Evolutionary conservation across 495 filamentous ascomycete genomes (phyloP), one percentile per base, ranked within the genome.

Genomic region (Clavariopsis aquatica): DNA sequence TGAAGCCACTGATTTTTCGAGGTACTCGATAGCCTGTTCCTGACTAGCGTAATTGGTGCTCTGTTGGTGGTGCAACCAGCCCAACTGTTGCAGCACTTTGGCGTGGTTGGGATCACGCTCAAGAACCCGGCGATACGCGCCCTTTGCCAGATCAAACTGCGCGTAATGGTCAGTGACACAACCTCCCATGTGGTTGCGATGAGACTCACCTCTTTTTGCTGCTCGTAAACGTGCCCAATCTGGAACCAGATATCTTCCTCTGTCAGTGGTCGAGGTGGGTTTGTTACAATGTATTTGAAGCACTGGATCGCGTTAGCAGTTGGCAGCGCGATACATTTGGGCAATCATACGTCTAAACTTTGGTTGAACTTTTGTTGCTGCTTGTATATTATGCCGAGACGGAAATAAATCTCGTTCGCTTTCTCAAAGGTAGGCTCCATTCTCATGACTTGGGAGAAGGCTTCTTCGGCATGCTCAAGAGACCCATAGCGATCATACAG

Each of bases 181-280:
- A 52, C 64, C 22, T 22, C 53, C 12, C 36, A 38, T 49, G 23
- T 31, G 24, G 29, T 36, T 47, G 19, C 22, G n/a, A 51, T 15
- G 43, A 36, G 13, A 84, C 94, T 77, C 81, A 97, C 94, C 69
- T 98, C 94, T 81, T 98, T 98, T 74, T 97, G 93, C 70, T 98
- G 95, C 69, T 99, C 94, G 73, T 99, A 91, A 51, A 99, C 94
- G 76, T 99, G 94, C 24, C 94, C 94, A 69, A 99, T 98, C 75
- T 99, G 94, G 78, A 99, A 99, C 93, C 93, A 98, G 63, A 99
- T 99, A 71, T 99, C 94, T 74, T 97, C 94, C 73, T 98, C 93
- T 1, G 92, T 98, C 74, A 99, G 77, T 17, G 94, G 94, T 3
- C 91, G 84, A 9, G 94, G 94, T 20, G 94, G 95, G 49, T 96